These are phyloP conservation scores for Boletus mariae DNA, from an alignment of 1,284 basidiomycete species.

Conservation along the genomic window DNA sequence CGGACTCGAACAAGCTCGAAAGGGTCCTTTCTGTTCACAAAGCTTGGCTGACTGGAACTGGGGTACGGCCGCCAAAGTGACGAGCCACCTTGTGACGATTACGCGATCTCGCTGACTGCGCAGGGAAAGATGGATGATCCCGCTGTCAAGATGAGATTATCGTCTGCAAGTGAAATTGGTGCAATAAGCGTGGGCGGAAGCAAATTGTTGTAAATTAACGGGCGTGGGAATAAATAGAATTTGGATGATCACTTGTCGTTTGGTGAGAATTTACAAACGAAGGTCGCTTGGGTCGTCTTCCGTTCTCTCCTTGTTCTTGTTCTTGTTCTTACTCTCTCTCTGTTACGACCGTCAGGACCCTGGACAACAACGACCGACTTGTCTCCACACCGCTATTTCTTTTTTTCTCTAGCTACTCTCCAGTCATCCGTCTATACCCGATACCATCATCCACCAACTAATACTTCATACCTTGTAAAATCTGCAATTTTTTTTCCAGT, in stretches of 20 bases:
- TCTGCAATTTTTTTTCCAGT: conserved; percentile 4
- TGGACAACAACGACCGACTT: conserved; percentile 19
- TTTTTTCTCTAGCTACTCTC: conserved; percentile 8
- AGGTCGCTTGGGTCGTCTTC: conserved; percentile 4
- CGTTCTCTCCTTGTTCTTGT: background rate
- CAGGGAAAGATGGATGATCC: too few species aligned
- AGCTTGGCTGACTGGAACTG: too few species aligned
- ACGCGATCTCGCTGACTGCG: too few species aligned
- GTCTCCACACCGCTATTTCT: conserved; percentile 2
- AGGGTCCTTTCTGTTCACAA: too few species aligned
- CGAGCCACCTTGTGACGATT: too few species aligned
- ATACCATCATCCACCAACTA: conserved; percentile 26
- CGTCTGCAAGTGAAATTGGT: too few species aligned
- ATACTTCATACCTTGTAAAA: conserved; percentile 12
- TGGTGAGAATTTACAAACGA: conserved; percentile 13
- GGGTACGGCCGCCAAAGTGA: background rate
- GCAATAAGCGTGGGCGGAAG: background rate
- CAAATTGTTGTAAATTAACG: background rate
- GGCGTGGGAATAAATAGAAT: conserved; percentile 29
- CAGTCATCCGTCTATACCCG: conserved; percentile 26
- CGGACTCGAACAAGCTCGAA: too few species aligned
- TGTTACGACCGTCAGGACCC: conserved; percentile 24
- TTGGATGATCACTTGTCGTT: conserved; percentile 13
- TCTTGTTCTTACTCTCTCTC: conserved; percentile 12
- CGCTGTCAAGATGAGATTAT: too few species aligned